Base-by-base conservation (phyloP, 75 land plant genomes). In the Sequoiadendron giganteum region DNA sequence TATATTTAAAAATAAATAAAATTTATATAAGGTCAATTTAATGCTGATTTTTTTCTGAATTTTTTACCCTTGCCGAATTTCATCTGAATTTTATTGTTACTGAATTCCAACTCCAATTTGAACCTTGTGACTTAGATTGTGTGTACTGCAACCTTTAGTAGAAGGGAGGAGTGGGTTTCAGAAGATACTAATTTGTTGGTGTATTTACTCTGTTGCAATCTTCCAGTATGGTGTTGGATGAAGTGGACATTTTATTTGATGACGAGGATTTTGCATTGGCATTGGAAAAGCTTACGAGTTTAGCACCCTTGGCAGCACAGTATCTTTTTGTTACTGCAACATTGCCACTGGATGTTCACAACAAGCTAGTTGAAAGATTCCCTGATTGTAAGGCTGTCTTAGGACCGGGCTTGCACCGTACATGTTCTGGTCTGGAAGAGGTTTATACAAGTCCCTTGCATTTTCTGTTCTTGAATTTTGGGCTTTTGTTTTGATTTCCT, bases 251-350 rank as follows among this genome's bases (percentile, higher is more conserved):
- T 78, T 91, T 98, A 58, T 97, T 89, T 78, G 94, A 94, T 79
- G 99, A 98, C 89, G 94, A 97, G 73, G 99, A 92, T 16, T 98
- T 98, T 89, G 89, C 94, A 52, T 88, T 89, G n/a, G 96, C 92
- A 16, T 88, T 97, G 87, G 91, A 93, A 82, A 89, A 54, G 79
- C 90, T 98, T 77, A 91, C 92, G 9, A 91, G 78, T 25, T 88
- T 94, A 58, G 91, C 96, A 81, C 94, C 95, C 58, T 89, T 95
- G 30, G 87, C 88, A 30, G 88, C 94, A 61, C 99, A 98, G 85
- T 98, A 97, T 90, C 90, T 98, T 40, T 98, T 97, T 91, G 99
- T 96, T 83, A 98, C 99, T 40, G 99, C 99, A 88, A 98, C 99
- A 61, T 93, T 98, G 56, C 99, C 99, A 56, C 88, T 94, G 61